phyloP scores from a whole-genome alignment of 495 filamentous ascomycete genomes.

The Endocarpon pusillum region DNA sequence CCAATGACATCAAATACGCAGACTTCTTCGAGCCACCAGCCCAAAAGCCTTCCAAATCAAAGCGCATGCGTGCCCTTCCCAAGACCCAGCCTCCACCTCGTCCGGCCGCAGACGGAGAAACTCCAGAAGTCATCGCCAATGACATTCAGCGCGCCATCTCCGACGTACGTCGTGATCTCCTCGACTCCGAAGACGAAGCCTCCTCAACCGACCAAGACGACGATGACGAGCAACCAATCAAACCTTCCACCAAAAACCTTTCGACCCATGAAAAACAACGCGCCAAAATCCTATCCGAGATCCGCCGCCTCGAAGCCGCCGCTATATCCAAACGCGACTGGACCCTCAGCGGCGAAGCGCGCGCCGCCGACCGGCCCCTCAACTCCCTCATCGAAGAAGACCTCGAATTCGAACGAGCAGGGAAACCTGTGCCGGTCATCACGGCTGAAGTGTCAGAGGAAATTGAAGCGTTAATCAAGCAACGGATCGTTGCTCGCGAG shows the following conservation, averaged over 20 bases:
- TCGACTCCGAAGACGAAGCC: conserved; percentile 43
- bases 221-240: conserved; percentile 15
- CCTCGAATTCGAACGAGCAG: conserved; percentile 87
- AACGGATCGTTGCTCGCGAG: conserved; percentile 74
- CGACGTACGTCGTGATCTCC: conserved; percentile 78
- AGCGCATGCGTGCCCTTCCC: conserved; percentile 23
- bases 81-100: conserved; percentile 29
- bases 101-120: conserved; percentile 7
- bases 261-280: conserved; percentile 78
- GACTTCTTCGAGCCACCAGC: conserved; percentile 83
- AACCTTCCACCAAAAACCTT: conserved; percentile 37
- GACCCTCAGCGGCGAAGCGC: conserved; percentile 79
- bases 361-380: conserved; percentile 59
- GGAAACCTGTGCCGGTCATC: conserved; percentile 86
- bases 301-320: conserved; percentile 73
- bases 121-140: conserved; percentile 27
- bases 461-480: conserved; percentile 88
- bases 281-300: conserved; percentile 72
- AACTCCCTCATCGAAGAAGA: conserved; percentile 93
- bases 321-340: conserved; percentile 84
- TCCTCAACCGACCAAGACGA: conserved; percentile 29
- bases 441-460: conserved; percentile 85
- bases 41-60: conserved; percentile 42
- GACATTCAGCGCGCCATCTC: conserved; percentile 78
- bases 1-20: conserved; percentile 70